A percentile compares a stretch with the other conserved stretches of the same genome.
Conservation (phyloP, 495 filamentous ascomycete species). For the Articulospora tetracladia region DNA sequence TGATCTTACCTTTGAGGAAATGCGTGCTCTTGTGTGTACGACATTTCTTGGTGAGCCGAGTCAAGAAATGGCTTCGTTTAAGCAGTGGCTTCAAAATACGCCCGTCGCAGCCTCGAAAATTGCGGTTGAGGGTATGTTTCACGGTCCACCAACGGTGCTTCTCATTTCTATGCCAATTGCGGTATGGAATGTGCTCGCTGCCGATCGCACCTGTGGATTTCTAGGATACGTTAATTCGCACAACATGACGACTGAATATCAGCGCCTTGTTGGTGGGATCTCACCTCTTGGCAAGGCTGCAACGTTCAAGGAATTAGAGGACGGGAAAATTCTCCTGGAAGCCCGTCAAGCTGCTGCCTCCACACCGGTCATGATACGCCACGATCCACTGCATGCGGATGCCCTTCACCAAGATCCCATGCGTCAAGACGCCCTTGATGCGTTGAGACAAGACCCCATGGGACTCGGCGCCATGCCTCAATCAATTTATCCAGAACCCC, state of each 20-base stretch:
- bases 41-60: slow-evolving; percentile 54
- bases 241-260: slow-evolving; percentile 54
- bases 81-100: slow-evolving; percentile 50
- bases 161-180: slow-evolving; percentile 52
- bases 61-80: slow-evolving; percentile 52
- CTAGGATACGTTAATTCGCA: slow-evolving; percentile 52
- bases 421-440: slow-evolving; percentile 7
- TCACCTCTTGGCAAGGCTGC: slow-evolving; percentile 26
- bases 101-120: slow-evolving; percentile 45
- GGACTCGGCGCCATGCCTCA: slow-evolving; percentile 12
- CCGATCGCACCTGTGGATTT: slow-evolving; percentile 54
- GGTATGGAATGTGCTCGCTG: slow-evolving; percentile 49
- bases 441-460: slow-evolving; percentile 11
- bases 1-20: slow-evolving; percentile 48
- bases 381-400: slow-evolving; percentile 14
- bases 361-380: slow-evolving; percentile 21
- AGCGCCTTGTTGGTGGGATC: slow-evolving; percentile 43
- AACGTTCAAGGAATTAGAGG: slow-evolving; percentile 43
- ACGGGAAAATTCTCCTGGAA: slow-evolving; percentile 43
- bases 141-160: slow-evolving; percentile 52
- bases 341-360: slow-evolving; percentile 28
- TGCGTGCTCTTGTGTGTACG: slow-evolving; percentile 49
- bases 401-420: slow-evolving; percentile 11
- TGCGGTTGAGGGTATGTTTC: slow-evolving; percentile 54
- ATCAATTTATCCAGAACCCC: slow-evolving; percentile 17